phyloP scores from a whole-genome alignment of 208 protist genomes.

The Leishmania guyanensis region DNA sequence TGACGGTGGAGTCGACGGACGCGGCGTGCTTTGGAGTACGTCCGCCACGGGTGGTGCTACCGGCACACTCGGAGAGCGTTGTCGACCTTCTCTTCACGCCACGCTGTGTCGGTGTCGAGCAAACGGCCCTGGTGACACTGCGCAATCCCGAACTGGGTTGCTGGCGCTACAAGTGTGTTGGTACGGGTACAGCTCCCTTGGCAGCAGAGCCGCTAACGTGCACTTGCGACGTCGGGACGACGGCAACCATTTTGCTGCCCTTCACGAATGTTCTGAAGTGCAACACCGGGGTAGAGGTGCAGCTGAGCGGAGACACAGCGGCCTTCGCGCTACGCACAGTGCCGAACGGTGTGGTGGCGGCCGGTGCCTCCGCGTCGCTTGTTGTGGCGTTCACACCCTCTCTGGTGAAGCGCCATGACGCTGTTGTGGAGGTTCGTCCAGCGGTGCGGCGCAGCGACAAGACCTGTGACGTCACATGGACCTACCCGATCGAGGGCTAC shows the following conservation, averaged over 20 bases:
- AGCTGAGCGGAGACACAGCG: conserved; percentile 30
- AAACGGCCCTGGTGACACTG: conserved; percentile 65
- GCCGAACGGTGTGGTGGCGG: conserved; percentile 26
- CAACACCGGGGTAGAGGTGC: conserved; percentile 39
- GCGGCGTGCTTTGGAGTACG: conserved; percentile 55
- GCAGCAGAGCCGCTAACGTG: conserved; percentile 47
- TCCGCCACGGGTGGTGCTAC: conserved; percentile 46
- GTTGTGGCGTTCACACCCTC: conserved; percentile 66
- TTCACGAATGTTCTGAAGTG: conserved; percentile 81
- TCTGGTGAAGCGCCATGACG: conserved; percentile 63
- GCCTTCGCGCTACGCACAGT: conserved; percentile 43
- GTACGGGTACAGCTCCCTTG: conserved; percentile 63
- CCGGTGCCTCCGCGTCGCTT: conserved; percentile 50
- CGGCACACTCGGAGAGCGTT: conserved; percentile 53
- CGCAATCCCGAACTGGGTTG: conserved; percentile 65
- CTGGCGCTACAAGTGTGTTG: conserved; percentile 83
- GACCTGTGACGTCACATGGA: conserved; percentile 63
- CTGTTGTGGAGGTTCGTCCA: conserved; percentile 61
- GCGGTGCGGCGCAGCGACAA: conserved; percentile 19
- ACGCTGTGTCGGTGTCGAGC: conserved; percentile 55
- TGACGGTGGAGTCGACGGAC: conserved; percentile 76
- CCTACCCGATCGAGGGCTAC: conserved; percentile 74
- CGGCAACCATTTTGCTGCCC: conserved; percentile 42
- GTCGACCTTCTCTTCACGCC: conserved; percentile 82
- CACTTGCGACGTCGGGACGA: conserved; percentile 52